phyloP scores from a whole-genome alignment of 345 rosid genomes.

The Salix dunnii region DNA sequence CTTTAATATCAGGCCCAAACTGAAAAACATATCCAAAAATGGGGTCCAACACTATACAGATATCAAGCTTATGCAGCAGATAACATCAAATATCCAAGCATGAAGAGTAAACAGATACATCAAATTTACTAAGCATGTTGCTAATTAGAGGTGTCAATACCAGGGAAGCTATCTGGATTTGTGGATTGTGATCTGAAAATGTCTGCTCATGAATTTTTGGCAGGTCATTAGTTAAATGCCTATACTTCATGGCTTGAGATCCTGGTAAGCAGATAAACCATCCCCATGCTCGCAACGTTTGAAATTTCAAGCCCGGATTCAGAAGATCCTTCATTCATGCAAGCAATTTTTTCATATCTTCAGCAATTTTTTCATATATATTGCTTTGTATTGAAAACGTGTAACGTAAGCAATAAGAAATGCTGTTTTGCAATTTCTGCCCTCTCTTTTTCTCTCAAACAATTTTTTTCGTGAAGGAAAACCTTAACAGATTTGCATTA shows the following conservation, averaged over 20 bases:
- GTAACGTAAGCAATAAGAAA: no score
- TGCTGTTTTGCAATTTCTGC: no score
- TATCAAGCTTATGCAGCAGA: slow-evolving; percentile 53
- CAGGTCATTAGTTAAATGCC: slow-evolving; percentile 44
- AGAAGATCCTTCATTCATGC: slow-evolving; percentile 39
- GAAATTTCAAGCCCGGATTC: slow-evolving; percentile 46
- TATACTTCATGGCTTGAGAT: slow-evolving; percentile 33
- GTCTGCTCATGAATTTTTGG: no score
- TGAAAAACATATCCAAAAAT: slow-evolving; percentile 42
- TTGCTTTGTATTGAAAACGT: no score
- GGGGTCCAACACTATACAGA: slow-evolving; percentile 38
- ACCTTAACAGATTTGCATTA: no score
- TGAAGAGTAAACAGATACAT: slow-evolving; percentile 38
- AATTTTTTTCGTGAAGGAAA: no score
- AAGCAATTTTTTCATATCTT: slow-evolving; percentile 45
- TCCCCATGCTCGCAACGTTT: slow-evolving; percentile 55
- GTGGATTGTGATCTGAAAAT: no score
- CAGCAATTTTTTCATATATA: not conserved
- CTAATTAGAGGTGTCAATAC: slow-evolving; percentile 51
- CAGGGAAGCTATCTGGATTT: no score
- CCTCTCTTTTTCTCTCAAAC: no score
- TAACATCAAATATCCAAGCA: slow-evolving; percentile 55
- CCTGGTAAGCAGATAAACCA: slow-evolving; percentile 54
- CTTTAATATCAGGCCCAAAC: no score
- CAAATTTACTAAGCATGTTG: slow-evolving; percentile 42